phyloP scores from a whole-genome alignment of 2,329 filamentous ascomycete species.

The Microcyclosporella mali region DNA sequence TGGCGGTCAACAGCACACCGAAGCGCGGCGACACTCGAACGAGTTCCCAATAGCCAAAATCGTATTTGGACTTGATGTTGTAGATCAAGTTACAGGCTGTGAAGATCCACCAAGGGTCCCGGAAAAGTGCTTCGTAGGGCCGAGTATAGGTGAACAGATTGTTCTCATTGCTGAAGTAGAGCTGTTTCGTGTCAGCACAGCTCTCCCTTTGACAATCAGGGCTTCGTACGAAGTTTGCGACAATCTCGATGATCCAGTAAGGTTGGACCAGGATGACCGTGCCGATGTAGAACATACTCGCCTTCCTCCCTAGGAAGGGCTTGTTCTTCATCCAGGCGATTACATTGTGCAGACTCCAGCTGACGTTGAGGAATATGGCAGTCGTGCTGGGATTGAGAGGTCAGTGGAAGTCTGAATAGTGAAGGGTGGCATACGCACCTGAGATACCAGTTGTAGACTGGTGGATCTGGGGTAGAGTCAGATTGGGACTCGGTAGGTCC shows the following conservation, averaged over 20 bases:
- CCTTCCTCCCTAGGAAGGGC: slow-evolving; percentile 44
- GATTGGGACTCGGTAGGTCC: neutral
- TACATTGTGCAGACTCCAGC: slow-evolving; percentile 58
- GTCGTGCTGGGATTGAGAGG: slow-evolving; percentile 39
- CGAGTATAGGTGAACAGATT: slow-evolving; percentile 50
- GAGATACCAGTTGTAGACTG: slow-evolving; percentile 58
- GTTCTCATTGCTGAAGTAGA: slow-evolving; percentile 47
- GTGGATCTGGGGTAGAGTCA: slow-evolving; percentile 32
- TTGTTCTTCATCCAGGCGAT: slow-evolving; percentile 63
- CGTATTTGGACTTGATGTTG: slow-evolving; percentile 58
- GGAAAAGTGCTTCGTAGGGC: slow-evolving; percentile 55
- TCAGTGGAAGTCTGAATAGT: neutral
- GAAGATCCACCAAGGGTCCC: slow-evolving; percentile 65
- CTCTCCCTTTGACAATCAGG: neutral
- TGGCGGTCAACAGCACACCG: slow-evolving; percentile 54
- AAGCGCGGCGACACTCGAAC: slow-evolving; percentile 58
- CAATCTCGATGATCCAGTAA: slow-evolving; percentile 61
- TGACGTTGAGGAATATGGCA: slow-evolving; percentile 54
- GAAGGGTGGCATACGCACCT: slow-evolving; percentile 6
- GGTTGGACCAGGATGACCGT: slow-evolving; percentile 55
- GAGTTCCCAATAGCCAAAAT: slow-evolving; percentile 51
- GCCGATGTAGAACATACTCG: slow-evolving; percentile 52
- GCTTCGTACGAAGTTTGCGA: slow-evolving; percentile 49
- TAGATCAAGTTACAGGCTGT: slow-evolving; percentile 55
- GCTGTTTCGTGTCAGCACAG: slow-evolving; percentile 15